Base-by-base conservation (phyloP, 2,329 filamentous ascomycete species). In the Delphinella strobiligena region DNA sequence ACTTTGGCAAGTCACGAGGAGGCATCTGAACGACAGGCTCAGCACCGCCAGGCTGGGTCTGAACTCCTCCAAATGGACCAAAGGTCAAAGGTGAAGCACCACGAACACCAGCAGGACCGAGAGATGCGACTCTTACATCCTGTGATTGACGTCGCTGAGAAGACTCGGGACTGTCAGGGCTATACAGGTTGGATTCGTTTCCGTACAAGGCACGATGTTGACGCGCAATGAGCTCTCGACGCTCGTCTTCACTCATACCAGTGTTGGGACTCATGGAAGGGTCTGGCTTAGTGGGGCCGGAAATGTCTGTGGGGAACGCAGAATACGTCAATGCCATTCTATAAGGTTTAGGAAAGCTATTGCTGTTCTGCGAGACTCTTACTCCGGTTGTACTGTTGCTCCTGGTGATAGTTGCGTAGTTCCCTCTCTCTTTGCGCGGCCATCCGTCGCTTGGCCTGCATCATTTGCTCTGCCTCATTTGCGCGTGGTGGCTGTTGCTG, bases 311-410 rank as follows among this genome's bases (percentile, higher is more conserved):
- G 71, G 30, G 32, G 19, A 34, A 36, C 14, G 9, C 12, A 74
- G 77, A 67, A 46, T 40, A 24, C 40, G 59, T 62, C 58, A 63
- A 61, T 58, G 39, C 19, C 32, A 41, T 45, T 44, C 35, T 46
- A 41, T 33, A 37, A 34, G 14, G 19, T 52, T 54, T 56, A 32
- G 15, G 15, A 32, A 32, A 9, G 32, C 39, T 41, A 41, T 36
- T 34, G 18, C 34, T 51, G 51, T 49, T 53, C 56, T 60, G 68
- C 36, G 41, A 43, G 18, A 32, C 78, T 78, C 82, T 78, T 85
- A 96, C 91, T 95, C 85, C 89, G 81, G 74, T 96, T 93, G 70
- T 93, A 96, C 78, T 98, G 91, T 77, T 98, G 91, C 77, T 98
- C 91, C 69, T 95, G 93, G 70, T 98, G 91, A 69, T 96, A 94